These are phyloP conservation scores for Claviceps fusiformis DNA, from an alignment of 2,329 filamentous ascomycete species.

Conservation along the genomic window DNA sequence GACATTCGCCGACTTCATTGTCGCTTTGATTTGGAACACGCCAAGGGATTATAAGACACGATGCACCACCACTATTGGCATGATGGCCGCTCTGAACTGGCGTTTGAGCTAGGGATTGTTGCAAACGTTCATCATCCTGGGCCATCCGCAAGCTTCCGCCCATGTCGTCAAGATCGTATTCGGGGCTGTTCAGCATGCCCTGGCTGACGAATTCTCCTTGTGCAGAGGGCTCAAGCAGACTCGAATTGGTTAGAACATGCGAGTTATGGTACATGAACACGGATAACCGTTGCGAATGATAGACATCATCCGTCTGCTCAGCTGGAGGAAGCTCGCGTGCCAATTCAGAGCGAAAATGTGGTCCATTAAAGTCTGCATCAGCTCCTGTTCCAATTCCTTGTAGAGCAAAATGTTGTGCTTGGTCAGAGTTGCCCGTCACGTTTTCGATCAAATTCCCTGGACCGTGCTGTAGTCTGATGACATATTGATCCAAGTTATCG, in stretches of 20 bases:
- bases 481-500: constrained; percentile 24
- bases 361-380: background rate
- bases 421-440: background rate
- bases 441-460: constrained; percentile 4
- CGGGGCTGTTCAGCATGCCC: background rate
- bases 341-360: background rate
- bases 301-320: background rate
- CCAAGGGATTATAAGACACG: background rate
- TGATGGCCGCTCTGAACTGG: background rate
- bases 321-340: background rate
- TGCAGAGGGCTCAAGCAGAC: background rate
- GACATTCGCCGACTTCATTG: background rate
- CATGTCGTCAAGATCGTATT: background rate
- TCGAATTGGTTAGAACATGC: background rate
- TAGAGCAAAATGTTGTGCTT: constrained; percentile 3
- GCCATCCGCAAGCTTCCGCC: background rate
- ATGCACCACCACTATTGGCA: background rate
- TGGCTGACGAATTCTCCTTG: background rate
- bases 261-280: background rate
- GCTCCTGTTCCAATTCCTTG: constrained; percentile 5
- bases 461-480: constrained; percentile 6
- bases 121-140: background rate
- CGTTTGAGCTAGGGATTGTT: background rate
- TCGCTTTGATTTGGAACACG: background rate
- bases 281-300: background rate